Percentiles rank a stretch among this genome's conserved stretches.
Conservation (phyloP, 169 alveolate genomes). For the Cystoisospora suis region DNA sequence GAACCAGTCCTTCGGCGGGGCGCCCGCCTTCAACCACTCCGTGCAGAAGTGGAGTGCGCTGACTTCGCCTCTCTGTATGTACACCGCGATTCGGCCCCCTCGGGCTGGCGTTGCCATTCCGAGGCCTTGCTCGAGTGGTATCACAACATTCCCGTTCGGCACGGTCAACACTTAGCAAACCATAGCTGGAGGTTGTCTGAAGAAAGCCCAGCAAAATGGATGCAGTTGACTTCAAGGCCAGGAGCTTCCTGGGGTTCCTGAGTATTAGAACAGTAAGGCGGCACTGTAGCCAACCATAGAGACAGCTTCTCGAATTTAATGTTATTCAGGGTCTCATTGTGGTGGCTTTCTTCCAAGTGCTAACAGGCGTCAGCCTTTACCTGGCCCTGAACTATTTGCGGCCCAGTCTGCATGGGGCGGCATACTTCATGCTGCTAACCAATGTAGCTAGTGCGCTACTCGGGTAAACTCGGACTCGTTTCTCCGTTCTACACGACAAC, state of each 20-base stretch:
- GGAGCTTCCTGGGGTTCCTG: conserved; percentile 51
- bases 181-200: too few relatives aligned
- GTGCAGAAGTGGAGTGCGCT: too few relatives aligned
- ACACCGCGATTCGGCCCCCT: too few relatives aligned
- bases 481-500: neutral
- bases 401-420: conserved; percentile 56
- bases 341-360: conserved; percentile 46
- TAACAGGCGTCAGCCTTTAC: conserved; percentile 34
- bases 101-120: too few relatives aligned
- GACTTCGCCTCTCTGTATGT: too few relatives aligned
- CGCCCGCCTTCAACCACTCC: too few relatives aligned
- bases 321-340: conserved; percentile 46
- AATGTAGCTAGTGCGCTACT: conserved; percentile 40
- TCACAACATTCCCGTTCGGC: too few relatives aligned
- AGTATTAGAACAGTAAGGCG: conserved; percentile 48
- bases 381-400: conserved; percentile 44
- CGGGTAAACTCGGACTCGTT: conserved; percentile 33
- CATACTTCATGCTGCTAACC: conserved; percentile 45
- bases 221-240: conserved; percentile 44
- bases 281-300: too few relatives aligned
- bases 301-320: too few relatives aligned
- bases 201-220: neutral
- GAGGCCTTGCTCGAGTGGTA: too few relatives aligned
- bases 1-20: too few relatives aligned
- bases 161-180: too few relatives aligned